Base-by-base conservation (phyloP, 73 alveolate genomes). In the Symbiodinium pilosum region DNA sequence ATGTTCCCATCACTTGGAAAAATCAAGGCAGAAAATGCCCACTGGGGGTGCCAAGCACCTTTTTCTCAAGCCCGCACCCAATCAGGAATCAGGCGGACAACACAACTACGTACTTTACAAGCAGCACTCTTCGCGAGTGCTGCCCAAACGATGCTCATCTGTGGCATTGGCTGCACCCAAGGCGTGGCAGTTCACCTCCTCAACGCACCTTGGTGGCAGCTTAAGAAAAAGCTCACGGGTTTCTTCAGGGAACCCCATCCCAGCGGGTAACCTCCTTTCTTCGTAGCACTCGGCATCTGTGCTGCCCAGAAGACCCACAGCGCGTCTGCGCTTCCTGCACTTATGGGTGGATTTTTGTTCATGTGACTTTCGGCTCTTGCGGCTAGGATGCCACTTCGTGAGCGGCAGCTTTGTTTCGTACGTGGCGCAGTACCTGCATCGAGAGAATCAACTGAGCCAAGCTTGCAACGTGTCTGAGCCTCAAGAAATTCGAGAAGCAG, bases 121-220 rank as follows among this genome's bases (percentile, higher is more conserved):
- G 87, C 95, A 88, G 87, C 95, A 88, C 43, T 88, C 95, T 18
- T 88, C 95, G 16, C 52, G 64, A 28, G 95, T 88, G 95, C 95
- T 88, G 38, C 95, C 95, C 21, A 88, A 43, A 42, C 59, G 86
- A 47, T 36, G 51, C 36, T 43, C 85, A 30, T 73, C 95, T 14
- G 95, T 88, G 44, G 68, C 47, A 30, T 88, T 88, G 86, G 73
- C 95, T 18, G 43, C 68, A 24, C 95, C 95, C 44, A 88, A 41
- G 73, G 95, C 86, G 1, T 20, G 69, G 39, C 95, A 88, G 75
- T 88, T 73, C 21, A 88, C 87, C 47, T 88, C 95, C 34, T 88
- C 87, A 34, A 41, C n/a, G 26, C 95, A 88, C 95, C 95, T 88
- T 38, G n/a, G n/a, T n/a, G n/a, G n/a, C n/a, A n/a, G n/a, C n/a